A percentile compares a stretch with the other conserved stretches of the same genome.
Conservation (phyloP, 192 early-diverging fungal species). For the Linnemannia zychae region DNA sequence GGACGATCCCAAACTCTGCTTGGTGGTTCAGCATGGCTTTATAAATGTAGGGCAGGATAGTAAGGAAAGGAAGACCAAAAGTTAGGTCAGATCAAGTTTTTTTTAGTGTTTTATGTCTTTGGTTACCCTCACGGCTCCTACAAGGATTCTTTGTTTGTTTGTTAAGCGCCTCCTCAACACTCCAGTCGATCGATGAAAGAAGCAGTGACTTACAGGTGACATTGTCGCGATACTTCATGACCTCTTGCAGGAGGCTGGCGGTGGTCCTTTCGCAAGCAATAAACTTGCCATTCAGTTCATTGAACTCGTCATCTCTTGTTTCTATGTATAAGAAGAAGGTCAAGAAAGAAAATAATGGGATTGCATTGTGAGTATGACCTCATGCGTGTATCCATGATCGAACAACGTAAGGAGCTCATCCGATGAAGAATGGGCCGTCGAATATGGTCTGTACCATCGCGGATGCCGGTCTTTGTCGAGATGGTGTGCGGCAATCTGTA, state of each 20-base stretch:
- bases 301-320: conserved; percentile 48
- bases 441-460: conserved; percentile 24
- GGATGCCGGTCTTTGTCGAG: conserved; percentile 52
- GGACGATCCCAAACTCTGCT: conserved; percentile 56
- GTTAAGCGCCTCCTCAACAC: background rate
- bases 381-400: background rate
- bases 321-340: background rate
- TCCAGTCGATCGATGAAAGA: background rate
- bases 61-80: conserved; percentile 4
- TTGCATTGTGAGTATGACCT: background rate
- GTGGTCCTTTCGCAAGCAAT: conserved; percentile 29
- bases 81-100: background rate
- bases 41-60: background rate
- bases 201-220: conserved; percentile 34
- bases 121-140: background rate
- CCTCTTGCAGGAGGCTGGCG: conserved; percentile 26
- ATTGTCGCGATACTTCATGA: conserved; percentile 51
- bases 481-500: conserved; percentile 46
- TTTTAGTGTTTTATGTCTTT: background rate
- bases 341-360: background rate
- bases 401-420: background rate
- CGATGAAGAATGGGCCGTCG: background rate
- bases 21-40: conserved; percentile 56
- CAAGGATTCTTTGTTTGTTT: background rate
- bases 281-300: conserved; percentile 43